Evolutionary conservation across 352 stramenopile genomes (phyloP).

Genomic region (Aphanomyces stellatus): DNA sequence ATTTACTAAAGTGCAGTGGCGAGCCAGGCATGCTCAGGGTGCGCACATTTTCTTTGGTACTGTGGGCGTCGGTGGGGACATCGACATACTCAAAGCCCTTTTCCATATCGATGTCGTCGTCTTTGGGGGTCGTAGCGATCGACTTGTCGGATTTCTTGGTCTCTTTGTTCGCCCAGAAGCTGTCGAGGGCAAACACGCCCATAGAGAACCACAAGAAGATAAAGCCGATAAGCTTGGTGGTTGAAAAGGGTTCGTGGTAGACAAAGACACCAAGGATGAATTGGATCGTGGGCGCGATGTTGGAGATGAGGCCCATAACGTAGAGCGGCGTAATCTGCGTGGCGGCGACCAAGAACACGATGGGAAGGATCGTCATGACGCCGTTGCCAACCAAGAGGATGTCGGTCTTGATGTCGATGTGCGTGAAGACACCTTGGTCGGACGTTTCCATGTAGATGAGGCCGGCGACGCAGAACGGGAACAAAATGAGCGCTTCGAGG

Average conservation of each 20-base stretch:
- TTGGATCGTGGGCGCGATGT: neutral
- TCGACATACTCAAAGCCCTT: too few relatives aligned
- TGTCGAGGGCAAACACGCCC: neutral
- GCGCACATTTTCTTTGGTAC: too few relatives aligned
- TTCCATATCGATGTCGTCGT: too few relatives aligned
- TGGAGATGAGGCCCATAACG: neutral
- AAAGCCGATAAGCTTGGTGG: slow-evolving; percentile 1
- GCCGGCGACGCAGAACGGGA: neutral
- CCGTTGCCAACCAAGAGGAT: neutral
- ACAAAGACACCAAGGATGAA: neutral
- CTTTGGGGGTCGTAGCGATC: neutral
- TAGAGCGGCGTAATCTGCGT: neutral
- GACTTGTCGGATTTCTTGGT: neutral
- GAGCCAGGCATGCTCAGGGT: too few relatives aligned
- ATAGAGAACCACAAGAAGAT: neutral
- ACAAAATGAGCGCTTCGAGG: slow-evolving; percentile 3
- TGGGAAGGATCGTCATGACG: slow-evolving; percentile 3
- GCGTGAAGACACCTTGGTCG: neutral
- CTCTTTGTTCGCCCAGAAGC: neutral
- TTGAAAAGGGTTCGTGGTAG: slow-evolving; percentile 9
- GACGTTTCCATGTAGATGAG: neutral
- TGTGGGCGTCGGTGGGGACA: too few relatives aligned
- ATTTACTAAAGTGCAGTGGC: too few relatives aligned
- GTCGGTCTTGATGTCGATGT: neutral
- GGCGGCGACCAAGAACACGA: neutral